These are phyloP conservation scores for Penicillium sp. DNA, from an alignment of 2,329 filamentous ascomycete species.

Conservation along the genomic window DNA sequence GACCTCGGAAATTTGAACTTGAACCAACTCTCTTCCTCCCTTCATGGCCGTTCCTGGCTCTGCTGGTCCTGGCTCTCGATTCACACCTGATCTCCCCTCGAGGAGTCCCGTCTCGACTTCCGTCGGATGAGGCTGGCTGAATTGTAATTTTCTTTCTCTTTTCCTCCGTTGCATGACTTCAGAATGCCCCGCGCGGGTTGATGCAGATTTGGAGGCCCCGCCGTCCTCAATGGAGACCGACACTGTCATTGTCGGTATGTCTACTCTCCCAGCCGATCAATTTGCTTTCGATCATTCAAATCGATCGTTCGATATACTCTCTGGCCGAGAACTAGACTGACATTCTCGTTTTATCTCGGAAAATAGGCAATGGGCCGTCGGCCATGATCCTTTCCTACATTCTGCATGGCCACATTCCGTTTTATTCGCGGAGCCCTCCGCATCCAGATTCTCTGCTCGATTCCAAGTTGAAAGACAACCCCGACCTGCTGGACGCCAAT, in stretches of 20 bases:
- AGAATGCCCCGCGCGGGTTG: constrained; percentile 42
- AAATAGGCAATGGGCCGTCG: constrained; percentile 65
- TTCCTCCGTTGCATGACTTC: constrained; percentile 33
- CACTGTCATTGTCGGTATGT: constrained; percentile 54
- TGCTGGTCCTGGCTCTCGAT: background rate
- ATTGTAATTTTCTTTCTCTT: background rate
- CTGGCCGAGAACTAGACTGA: background rate
- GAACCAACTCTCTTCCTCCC: constrained; percentile 10
- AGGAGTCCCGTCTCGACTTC: constrained; percentile 7
- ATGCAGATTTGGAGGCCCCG: constrained; percentile 31
- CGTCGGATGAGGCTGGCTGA: constrained; percentile 13
- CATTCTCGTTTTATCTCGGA: background rate
- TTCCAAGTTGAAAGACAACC: constrained; percentile 57
- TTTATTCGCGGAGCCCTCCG: constrained; percentile 56
- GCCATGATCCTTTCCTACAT: constrained; percentile 68
- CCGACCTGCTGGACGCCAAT: constrained; percentile 57
- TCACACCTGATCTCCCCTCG: background rate
- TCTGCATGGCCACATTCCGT: constrained; percentile 65
- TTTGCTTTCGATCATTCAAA: background rate
- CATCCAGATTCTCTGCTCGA: constrained; percentile 65
- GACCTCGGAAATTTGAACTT: background rate
- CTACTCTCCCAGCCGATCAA: constrained; percentile 11
- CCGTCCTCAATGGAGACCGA: constrained; percentile 46
- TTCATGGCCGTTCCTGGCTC: constrained; percentile 34
- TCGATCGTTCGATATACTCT: background rate